Evolutionary conservation across 2,329 filamentous ascomycete species (phyloP).

Genomic region (Paradendryphiella salina): DNA sequence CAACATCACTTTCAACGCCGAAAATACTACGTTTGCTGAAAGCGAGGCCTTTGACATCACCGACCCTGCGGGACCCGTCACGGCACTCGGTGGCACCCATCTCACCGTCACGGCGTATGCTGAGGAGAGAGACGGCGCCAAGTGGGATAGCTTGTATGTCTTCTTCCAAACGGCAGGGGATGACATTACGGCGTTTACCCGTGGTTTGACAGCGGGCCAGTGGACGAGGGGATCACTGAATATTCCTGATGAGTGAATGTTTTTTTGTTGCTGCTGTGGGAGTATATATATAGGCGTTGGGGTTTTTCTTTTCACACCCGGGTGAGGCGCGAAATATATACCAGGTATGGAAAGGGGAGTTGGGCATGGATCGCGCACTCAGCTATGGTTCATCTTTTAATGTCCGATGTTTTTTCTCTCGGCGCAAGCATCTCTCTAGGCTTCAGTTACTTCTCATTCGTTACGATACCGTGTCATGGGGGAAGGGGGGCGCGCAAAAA

Average conservation of each 20-base stretch:
- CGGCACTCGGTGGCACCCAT: conserved; percentile 47
- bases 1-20: conserved; percentile 46
- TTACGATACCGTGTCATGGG: neutral
- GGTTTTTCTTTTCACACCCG: neutral
- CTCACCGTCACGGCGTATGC: conserved; percentile 46
- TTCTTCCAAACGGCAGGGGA: conserved; percentile 39
- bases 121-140: conserved; percentile 17
- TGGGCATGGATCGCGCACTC: neutral
- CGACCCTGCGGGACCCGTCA: conserved; percentile 29
- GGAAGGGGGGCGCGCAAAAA: no score
- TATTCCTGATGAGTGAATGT: conserved; percentile 28
- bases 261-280: neutral
- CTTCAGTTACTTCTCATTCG: neutral
- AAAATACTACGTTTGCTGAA: conserved; percentile 44
- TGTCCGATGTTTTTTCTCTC: neutral
- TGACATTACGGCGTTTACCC: conserved; percentile 38
- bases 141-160: conserved; percentile 38
- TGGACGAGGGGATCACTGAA: conserved; percentile 34
- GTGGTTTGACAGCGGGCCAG: conserved; percentile 29
- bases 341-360: neutral
- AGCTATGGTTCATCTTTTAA: neutral
- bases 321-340: no score
- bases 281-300: neutral
- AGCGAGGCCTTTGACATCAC: conserved; percentile 42
- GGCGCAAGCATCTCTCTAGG: no score